Base-by-base conservation (phyloP, 768 basidiomycete genomes). In the Trametopsis cervina region DNA sequence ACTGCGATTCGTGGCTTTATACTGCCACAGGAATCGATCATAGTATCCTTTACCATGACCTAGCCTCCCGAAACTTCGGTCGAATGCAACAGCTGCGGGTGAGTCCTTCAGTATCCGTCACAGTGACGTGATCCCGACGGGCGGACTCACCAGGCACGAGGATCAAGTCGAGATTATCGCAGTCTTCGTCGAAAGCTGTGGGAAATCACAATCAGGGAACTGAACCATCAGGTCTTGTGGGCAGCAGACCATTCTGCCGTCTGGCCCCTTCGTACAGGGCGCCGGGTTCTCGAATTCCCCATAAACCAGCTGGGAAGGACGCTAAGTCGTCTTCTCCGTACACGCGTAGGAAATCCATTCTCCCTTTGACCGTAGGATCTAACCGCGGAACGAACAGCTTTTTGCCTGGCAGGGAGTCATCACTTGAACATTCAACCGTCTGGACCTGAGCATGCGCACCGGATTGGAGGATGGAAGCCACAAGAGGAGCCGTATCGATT, bases 11-110 rank as follows among this genome's bases (percentile, higher is more conserved):
- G 66, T 12, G 66, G 55, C 44, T 24, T 69, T 61, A 50, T 87
- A 88, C 1, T 70, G 62, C 2, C 78, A 64, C 27, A 90, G 68
- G 64, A 86, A 90, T 12, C 74, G 70, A 65, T 90, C 88, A 55
- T 90, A 90, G 65, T 85, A 89, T 4, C 88, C 88, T 62, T 85
- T 90, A 20, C 88, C 87, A 54, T 89, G 85, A 9, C 88, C 88
- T 23, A 90, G 73, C 24, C 88, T 80, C 41, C 79, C 79, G 46
- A 83, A 61, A 13, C 74, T 74, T 36, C 67, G 70, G 65, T 89
- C 87, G 55, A 89, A 90, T 9, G 83, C 88, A 40, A 90, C 75
- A 37, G 84, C 88, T 84, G 45, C 22, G 13, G 40, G 35, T 40
- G 44, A 41, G 36, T 12, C 12, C 40, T 12, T 20, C 46, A 18